Base-by-base conservation (phyloP, 192 early-diverging fungal genomes). In the Spizellomyces sp. region DNA sequence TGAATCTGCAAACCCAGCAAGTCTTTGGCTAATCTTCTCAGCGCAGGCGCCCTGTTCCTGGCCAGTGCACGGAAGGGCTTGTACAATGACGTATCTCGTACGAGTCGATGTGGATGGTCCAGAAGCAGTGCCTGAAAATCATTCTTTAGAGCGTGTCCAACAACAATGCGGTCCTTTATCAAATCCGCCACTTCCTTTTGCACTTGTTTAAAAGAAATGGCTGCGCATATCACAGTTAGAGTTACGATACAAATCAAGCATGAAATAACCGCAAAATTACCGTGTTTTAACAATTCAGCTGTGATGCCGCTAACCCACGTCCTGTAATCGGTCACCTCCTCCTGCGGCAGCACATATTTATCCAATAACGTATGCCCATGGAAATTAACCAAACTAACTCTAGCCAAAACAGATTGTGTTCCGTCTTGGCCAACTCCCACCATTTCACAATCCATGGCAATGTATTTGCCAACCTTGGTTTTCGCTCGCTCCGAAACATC, bases 401-500 rank as follows among this genome's bases (percentile, higher is more conserved):
- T 84, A 2, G 95, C 98, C 55, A 99, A 74, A 36, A 88, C 90
- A n/a, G 98, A 96, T 42, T 89, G 74, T 14, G 59, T 76, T 4
- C 95, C 98, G 45, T 89, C 88, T 36, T 85, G 86, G 9, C 96
- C 98, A 17, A 93, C 93, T 44, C 98, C 96, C 27, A 99, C 96
- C 96, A 98, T 98, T 81, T 99, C 98, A 79, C 98, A 99, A 88
- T 99, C 98, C 9, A 99, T 93, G 8, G 90, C 95, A 5, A 99
- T 70, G 75, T 88, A 98, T 74, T 94, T 95, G 50, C 98, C 98
- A 22, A 80, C 63, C 66, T 84, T 89, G 50, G 27, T 57, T 45
- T 74, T n/a, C 8, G 52, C 71, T 21, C 14, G 41, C 42, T 45
- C 44, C 17, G 71, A 66, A 42, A 48, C 21, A 36, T 22, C 59